A percentile compares a stretch with the other conserved stretches of the same genome.
These are phyloP conservation scores for Neospermospora avenae DNA, from an alignment of 2,329 filamentous ascomycete genomes.

Conservation along the genomic window DNA sequence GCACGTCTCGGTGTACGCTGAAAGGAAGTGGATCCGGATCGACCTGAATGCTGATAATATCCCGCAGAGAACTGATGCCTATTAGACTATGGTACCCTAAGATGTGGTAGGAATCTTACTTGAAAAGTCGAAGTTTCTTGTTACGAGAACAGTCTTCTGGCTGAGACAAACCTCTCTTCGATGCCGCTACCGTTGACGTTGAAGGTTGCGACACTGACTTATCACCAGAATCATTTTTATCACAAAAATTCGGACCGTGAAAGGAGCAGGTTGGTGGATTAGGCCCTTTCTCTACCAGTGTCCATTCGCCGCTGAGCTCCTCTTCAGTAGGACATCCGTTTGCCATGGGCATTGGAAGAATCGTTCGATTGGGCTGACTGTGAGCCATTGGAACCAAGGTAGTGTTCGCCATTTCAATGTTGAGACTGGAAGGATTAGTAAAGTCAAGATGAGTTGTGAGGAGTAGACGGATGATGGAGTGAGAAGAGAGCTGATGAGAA, in stretches of 20 bases:
- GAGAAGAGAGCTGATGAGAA: no score
- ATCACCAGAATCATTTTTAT: neutral
- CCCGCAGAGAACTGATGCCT: neutral
- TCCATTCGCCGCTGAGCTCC: neutral
- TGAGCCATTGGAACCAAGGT: no score
- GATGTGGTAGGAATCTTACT: neutral
- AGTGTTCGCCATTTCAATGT: no score
- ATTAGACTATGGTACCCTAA: neutral
- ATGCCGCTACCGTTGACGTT: neutral
- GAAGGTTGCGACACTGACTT: neutral
- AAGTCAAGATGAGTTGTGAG: no score
- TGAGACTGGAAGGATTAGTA: no score
- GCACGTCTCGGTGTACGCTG: conserved; percentile 12
- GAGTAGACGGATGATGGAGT: no score
- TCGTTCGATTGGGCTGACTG: no score
- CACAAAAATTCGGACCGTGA: neutral
- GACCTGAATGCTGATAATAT: conserved; percentile 11
- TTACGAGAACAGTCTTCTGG: neutral
- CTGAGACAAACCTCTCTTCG: neutral
- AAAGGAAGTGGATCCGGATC: neutral
- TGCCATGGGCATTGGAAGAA: no score
- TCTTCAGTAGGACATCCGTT: neutral
- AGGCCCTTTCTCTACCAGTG: neutral
- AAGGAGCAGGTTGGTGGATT: neutral
- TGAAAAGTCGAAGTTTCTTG: neutral